Evolutionary conservation across 1,139 yeast genomes (phyloP).

Genomic region (Geotrichum bryndzae): DNA sequence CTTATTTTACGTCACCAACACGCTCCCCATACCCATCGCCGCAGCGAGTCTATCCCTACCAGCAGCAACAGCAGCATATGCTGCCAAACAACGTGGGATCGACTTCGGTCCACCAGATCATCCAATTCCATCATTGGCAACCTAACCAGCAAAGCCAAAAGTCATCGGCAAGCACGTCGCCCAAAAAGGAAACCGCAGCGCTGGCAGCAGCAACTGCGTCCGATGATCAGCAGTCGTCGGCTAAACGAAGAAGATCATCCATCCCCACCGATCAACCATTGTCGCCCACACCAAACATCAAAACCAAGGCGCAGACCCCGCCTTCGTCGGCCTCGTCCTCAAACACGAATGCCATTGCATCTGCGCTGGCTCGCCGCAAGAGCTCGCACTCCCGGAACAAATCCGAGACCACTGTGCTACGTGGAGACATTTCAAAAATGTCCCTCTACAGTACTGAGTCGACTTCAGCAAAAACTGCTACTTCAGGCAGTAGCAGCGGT

Average conservation of each 20-base stretch:
- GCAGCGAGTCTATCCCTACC: conserved; percentile 8
- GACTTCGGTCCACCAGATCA: conserved; percentile 20
- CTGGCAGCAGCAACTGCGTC: conserved; percentile 5
- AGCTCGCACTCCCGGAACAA: conserved; percentile 20
- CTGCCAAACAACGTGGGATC: conserved; percentile 18
- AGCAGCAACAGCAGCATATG: conserved; percentile 4
- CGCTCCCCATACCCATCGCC: conserved; percentile 9
- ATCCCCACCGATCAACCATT: conserved; percentile 4
- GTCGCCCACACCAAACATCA: background rate
- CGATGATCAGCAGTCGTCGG: conserved; percentile 5
- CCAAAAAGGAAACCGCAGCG: conserved; percentile 14
- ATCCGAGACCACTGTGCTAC: conserved; percentile 18
- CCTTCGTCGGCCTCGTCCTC: background rate
- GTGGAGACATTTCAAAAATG: conserved; percentile 18
- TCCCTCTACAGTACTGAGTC: conserved; percentile 13
- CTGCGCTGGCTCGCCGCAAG: conserved; percentile 14
- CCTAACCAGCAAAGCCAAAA: conserved; percentile 18
- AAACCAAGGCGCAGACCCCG: background rate
- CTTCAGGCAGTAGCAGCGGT: background rate
- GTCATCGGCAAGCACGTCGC: conserved; percentile 15
- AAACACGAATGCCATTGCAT: conserved; percentile 5
- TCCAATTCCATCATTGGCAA: conserved; percentile 23
- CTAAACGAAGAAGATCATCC: conserved; percentile 17
- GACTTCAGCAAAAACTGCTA: background rate
- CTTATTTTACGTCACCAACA: conserved; percentile 1